Evolutionary conservation across 441 rosid genomes (phyloP).

Genomic region (Syzygium malaccense): DNA sequence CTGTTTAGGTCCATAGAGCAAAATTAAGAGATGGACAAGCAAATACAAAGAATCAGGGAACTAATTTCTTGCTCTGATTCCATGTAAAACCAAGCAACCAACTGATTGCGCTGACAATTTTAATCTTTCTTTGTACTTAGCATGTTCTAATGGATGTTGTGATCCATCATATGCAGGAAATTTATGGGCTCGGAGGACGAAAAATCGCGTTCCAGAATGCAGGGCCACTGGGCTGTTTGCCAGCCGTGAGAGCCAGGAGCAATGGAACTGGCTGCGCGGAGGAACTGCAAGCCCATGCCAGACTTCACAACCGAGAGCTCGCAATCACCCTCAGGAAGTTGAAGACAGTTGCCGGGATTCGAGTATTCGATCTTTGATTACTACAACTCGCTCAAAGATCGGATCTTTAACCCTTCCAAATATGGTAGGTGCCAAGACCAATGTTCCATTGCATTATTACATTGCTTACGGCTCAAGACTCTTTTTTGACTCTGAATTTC

Average conservation of each 20-base stretch:
- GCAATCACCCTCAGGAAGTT: neutral
- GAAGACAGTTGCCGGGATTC: neutral
- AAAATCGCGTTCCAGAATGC: neutral
- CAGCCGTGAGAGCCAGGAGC: neutral
- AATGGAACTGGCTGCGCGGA: neutral
- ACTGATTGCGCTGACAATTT: neutral
- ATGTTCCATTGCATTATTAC: neutral
- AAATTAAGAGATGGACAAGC: neutral
- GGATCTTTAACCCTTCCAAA: neutral
- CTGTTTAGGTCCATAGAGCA: neutral
- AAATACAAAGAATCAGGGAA: neutral
- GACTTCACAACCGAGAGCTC: neutral
- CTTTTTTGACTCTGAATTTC: neutral
- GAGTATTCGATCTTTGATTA: neutral
- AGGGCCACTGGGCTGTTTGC: neutral
- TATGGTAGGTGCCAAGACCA: neutral
- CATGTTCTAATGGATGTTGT: neutral
- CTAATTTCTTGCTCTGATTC: neutral
- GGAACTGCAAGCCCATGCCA: neutral
- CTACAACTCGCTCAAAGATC: neutral
- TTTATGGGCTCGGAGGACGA: neutral
- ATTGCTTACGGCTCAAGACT: neutral
- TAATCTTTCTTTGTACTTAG: neutral
- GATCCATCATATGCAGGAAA: neutral
- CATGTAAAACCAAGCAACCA: neutral